phyloP scores from a whole-genome alignment of 2,329 filamentous ascomycete genomes.

The Trichoderma sp. region DNA sequence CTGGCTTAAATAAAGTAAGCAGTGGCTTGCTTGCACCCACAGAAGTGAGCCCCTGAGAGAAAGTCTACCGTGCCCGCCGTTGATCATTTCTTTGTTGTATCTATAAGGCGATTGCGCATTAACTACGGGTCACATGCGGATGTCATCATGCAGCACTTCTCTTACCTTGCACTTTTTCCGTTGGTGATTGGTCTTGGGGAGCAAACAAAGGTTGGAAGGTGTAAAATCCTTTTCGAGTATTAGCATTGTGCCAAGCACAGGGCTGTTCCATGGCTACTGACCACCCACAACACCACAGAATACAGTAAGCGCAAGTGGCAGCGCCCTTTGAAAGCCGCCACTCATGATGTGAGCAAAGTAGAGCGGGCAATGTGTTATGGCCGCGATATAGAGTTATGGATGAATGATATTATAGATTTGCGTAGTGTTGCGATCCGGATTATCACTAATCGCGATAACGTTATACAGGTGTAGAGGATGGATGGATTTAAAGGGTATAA shows the following conservation, averaged over 20 bases:
- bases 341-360: slow-evolving; percentile 29
- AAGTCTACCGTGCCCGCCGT: background rate
- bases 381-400: background rate
- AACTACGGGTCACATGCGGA: background rate
- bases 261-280: slow-evolving; percentile 23
- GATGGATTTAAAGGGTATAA: background rate
- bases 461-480: background rate
- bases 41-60: background rate
- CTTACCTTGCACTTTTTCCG: slow-evolving; percentile 24
- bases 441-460: background rate
- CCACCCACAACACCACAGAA: slow-evolving; percentile 42
- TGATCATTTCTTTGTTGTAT: background rate
- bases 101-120: background rate
- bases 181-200: slow-evolving; percentile 24
- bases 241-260: background rate
- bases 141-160: background rate
- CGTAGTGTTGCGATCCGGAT: background rate
- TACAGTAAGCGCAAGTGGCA: slow-evolving; percentile 39
- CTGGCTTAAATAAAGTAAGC: background rate
- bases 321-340: slow-evolving; percentile 37
- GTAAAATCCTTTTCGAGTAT: slow-evolving; percentile 35
- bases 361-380: background rate
- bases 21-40: background rate
- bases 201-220: slow-evolving; percentile 41
- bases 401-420: background rate